phyloP scores from a whole-genome alignment of 257 asterid species.

The Perilla frutescens region DNA sequence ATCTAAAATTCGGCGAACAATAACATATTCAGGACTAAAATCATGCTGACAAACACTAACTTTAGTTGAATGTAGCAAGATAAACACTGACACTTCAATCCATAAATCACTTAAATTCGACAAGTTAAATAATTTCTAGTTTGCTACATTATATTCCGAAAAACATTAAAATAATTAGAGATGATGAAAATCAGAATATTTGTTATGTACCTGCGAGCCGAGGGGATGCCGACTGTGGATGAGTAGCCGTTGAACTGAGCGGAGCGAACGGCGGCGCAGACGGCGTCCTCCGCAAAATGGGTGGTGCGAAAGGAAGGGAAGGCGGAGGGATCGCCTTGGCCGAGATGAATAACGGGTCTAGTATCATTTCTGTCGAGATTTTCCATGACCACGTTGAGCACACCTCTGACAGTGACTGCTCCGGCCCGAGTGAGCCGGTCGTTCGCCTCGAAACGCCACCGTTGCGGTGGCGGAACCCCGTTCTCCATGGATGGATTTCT shows the following conservation, averaged over 20 bases:
- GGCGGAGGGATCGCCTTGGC: conserved; percentile 88
- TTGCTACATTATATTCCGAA: no score
- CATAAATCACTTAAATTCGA: no score
- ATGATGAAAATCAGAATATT: no score
- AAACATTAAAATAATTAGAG: no score
- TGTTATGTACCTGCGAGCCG: conserved; percentile 57
- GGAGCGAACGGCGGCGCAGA: conserved; percentile 64
- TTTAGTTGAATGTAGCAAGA: no score
- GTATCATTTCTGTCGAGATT: conserved; percentile 52
- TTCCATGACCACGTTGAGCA: conserved; percentile 44
- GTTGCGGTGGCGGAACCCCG: conserved; percentile 29
- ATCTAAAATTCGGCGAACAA: neutral
- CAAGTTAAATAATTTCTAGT: no score
- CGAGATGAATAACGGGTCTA: conserved; percentile 64
- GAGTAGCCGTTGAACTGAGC: conserved; percentile 75
- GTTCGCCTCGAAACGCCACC: conserved; percentile 64
- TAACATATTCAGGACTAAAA: no score
- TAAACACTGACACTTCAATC: no score
- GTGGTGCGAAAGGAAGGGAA: conserved; percentile 72
- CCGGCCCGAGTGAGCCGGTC: conserved; percentile 53
- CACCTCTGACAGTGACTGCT: conserved; percentile 59
- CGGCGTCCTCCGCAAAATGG: conserved; percentile 62
- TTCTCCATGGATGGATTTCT: conserved; percentile 47
- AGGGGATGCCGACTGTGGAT: conserved; percentile 61
- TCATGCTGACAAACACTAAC: no score